Evolutionary conservation across 1,284 basidiomycete species (phyloP).

Genomic region (Mycena sp.): DNA sequence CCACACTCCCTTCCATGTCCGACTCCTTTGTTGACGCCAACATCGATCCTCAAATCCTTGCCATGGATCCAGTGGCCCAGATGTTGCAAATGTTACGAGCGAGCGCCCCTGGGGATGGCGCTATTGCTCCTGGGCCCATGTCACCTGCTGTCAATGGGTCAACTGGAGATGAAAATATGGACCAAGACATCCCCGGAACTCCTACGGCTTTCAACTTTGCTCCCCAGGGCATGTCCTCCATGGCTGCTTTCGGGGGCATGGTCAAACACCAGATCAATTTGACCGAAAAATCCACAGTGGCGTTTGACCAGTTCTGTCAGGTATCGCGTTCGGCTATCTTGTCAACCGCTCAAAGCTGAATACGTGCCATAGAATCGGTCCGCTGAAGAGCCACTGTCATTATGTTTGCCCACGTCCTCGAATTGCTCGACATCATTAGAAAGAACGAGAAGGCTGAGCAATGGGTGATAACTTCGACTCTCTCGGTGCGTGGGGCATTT

Average conservation of each 20-base stretch:
- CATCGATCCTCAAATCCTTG: not conserved
- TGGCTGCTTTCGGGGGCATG: not conserved
- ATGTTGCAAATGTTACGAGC: not conserved
- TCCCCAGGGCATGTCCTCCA: not conserved
- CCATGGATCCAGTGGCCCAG: not conserved
- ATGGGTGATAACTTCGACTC: not conserved
- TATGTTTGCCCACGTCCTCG: not conserved
- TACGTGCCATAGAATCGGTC: not conserved
- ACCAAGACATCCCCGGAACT: no score
- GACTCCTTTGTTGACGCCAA: not conserved
- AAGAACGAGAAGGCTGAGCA: not conserved
- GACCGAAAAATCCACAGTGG: not conserved
- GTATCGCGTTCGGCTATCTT: not conserved
- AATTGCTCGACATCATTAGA: not conserved
- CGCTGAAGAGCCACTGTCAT: not conserved
- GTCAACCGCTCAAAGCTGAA: no score
- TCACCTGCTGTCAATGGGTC: no score
- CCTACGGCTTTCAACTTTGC: no score
- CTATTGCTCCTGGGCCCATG: no score
- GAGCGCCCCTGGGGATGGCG: no score
- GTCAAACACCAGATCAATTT: not conserved
- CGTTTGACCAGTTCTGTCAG: conserved; percentile 1
- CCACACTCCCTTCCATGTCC: not conserved
- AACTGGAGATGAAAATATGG: no score
- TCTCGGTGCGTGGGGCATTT: not conserved